These are phyloP conservation scores for Oryza glumipatula DNA, from an alignment of 176 grass and related monocot genomes.

Conservation along the genomic window DNA sequence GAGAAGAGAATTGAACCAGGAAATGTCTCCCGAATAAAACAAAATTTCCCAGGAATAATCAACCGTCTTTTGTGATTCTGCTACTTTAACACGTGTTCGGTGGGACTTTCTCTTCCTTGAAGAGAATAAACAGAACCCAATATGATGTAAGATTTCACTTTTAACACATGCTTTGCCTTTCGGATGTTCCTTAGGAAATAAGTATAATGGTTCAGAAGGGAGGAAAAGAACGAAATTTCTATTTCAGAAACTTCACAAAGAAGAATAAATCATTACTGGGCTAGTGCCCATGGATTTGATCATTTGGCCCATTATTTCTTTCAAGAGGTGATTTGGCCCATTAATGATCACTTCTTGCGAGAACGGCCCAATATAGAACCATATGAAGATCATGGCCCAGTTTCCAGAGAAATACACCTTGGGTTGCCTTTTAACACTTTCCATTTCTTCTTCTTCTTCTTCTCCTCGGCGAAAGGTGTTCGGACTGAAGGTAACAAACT, in stretches of 20 bases:
- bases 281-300: too few species aligned
- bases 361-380: too few species aligned
- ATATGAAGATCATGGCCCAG: too few species aligned
- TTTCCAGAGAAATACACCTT: too few species aligned
- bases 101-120: background rate
- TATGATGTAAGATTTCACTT: background rate
- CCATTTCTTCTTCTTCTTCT: too few species aligned
- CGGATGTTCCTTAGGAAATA: background rate
- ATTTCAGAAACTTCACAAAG: background rate
- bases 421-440: too few species aligned
- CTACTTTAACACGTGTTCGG: background rate
- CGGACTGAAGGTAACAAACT: too few species aligned
- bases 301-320: too few species aligned
- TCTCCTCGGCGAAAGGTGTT: too few species aligned
- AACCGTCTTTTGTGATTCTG: background rate
- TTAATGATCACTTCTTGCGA: too few species aligned
- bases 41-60: background rate
- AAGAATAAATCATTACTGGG: background rate
- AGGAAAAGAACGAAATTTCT: background rate
- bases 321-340: too few species aligned
- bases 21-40: background rate
- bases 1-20: background rate
- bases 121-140: background rate
- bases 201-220: background rate
- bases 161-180: background rate